Base-by-base conservation (phyloP, 495 filamentous ascomycete species). In the Haplographium delicatum region DNA sequence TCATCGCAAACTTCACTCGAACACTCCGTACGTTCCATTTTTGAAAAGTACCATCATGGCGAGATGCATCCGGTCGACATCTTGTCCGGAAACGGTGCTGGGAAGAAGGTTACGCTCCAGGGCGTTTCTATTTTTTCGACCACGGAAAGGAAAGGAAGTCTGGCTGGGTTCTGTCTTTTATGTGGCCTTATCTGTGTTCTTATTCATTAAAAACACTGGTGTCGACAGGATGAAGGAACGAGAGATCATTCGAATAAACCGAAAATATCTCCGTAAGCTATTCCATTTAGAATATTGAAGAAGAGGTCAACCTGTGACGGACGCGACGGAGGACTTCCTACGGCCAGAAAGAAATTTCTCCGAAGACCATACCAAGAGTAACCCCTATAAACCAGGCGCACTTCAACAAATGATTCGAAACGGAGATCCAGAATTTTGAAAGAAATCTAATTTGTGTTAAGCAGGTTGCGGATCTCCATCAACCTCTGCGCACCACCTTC, bases 391-490 rank as follows among this genome's bases (percentile, higher is more conserved):
- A n/a, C n/a, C n/a, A 16, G 16, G 16, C 47, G 11, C 28, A 34
- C 33, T 16, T n/a, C 22, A 11, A 28, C 26, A 16, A 13, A 39
- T 6, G 15, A 19, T 19, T 39, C 15, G 13, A 39, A 39, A 39
- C 28, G 6, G 6, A 8, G 13, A 5, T 1, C 34, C 7, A 37
- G 6, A 19, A 15, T 2, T 16, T 40, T n/a, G 10, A 33, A 34
- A 23, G 3, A 20, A 1, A 38, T 4, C 2, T 58, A 58, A 26
- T 20, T 44, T 3, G 41, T 43, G 39, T 62, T 62, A 23, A 62
- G 47, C 44, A 62, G 44, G 42, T 57, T 62, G 18, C 34, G 40
- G 19, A 62, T 62, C 45, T 59, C 37, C 56, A 62, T 59, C 1
- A 62, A 43, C 16, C 44, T 45, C 40, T 48, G 52, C 8, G 60